phyloP scores from a whole-genome alignment of 192 early-diverging fungal genomes.

The Linnemannia hyalina region DNA sequence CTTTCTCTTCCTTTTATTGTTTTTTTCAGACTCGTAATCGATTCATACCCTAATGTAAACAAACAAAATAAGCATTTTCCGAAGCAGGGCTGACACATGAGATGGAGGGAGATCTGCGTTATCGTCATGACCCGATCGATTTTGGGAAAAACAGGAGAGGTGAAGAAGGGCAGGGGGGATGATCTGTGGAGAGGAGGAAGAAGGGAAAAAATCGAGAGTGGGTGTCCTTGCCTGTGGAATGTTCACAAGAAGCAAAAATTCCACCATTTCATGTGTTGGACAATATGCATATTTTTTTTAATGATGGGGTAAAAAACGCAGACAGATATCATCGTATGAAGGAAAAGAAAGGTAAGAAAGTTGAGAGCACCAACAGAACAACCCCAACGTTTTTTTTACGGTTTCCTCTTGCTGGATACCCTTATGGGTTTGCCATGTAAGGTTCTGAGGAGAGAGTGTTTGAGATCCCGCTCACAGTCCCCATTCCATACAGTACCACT shows the following conservation, averaged over 20 bases:
- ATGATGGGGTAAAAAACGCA: not conserved
- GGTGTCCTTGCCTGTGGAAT: not conserved
- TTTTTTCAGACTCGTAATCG: not conserved
- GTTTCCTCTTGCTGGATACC: not conserved
- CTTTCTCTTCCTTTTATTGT: not conserved
- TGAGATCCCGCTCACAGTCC: not conserved
- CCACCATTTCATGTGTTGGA: not conserved
- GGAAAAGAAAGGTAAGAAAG: not conserved
- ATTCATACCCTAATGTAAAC: not conserved
- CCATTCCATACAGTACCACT: no score
- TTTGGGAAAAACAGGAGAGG: not conserved
- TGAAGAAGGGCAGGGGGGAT: not conserved
- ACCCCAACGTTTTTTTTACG: constrained; percentile 8
- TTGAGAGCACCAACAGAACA: constrained; percentile 2
- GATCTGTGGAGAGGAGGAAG: not conserved
- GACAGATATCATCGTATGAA: not conserved
- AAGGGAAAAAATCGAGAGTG: not conserved
- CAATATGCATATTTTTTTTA: not conserved
- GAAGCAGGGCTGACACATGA: not conserved
- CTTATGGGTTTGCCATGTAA: not conserved
- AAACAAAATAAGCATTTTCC: not conserved
- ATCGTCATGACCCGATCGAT: not conserved
- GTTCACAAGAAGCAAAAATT: not conserved
- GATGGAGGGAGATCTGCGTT: not conserved
- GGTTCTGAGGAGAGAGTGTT: not conserved